Base-by-base conservation (phyloP, 2,329 filamentous ascomycete species). In the Chaetomiaceae sp. region DNA sequence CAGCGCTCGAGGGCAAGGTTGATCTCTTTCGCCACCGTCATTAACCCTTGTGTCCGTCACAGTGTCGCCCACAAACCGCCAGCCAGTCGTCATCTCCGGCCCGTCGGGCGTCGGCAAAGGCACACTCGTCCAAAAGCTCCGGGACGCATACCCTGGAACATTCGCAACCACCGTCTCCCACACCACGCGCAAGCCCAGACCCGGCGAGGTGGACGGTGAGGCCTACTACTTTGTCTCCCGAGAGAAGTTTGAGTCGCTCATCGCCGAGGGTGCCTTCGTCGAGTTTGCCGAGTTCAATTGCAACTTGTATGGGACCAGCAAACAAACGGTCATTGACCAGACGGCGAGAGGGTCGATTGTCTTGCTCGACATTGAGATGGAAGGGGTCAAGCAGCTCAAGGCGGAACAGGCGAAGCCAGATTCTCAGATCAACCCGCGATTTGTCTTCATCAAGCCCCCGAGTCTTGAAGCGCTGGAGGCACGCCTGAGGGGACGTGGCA, bases 101-200 rank as follows among this genome's bases (percentile, higher is more conserved):
- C 31, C 44, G 11, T 47, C 45, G 17, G 47, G 47, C 36, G 37
- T 49, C 37, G 47, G 47, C 17, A 42, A 50, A 34, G 47, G 46
- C 17, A 49, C 47, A 6, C 47, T 49, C 6, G 33, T 11, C n/a
- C 47, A 40, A 17, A 49, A 17, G n/a, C 36, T 42, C n/a, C 17
- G 31, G 12, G 33, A 49, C 19, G 7, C 23, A 20, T 22, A 47
- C 20, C 46, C 46, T n/a, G 25, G 17, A 5, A 33, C 12, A 25
- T 48, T 48, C 11, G 37, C 37, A 12, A 23, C 25, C 1, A 49
- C 25, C 17, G 47, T 49, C 19, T 49, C 47, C 25, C 46, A 48
- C 47, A 49, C 47, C n/a, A 49, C 47, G 19, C 47, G 37, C 37
- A 33, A 40, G 25, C 36, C 47, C 12, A 19, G 25, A 4, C 36